Conservation (phyloP, 768 basidiomycete species). For the Saitozyma podzolica region DNA sequence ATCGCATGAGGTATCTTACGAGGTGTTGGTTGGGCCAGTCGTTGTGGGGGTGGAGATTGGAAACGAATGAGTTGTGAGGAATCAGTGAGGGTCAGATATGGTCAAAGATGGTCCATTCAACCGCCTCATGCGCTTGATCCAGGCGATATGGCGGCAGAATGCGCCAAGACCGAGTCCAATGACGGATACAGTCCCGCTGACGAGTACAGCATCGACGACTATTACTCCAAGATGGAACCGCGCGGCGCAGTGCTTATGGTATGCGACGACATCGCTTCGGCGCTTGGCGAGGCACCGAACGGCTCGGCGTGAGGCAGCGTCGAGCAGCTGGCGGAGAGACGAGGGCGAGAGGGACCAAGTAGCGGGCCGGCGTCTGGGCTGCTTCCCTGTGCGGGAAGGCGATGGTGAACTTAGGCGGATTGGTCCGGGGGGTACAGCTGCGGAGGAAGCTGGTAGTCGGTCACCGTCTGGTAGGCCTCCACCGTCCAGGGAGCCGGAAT, state of each 20-base stretch:
- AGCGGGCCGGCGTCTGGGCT: neutral
- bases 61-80: neutral
- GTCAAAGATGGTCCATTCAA: too few species aligned
- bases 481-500: too few species aligned
- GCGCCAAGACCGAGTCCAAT: too few species aligned
- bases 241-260: conserved; percentile 41
- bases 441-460: too few species aligned
- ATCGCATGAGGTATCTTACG: neutral
- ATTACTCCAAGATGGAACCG: conserved; percentile 46
- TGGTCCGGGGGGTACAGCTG: too few species aligned
- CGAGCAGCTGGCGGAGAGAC: too few species aligned
- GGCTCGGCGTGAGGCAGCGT: conserved; percentile 16
- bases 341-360: neutral
- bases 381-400: neutral
- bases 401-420: too few species aligned
- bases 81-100: too few species aligned
- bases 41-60: neutral
- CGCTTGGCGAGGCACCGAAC: conserved; percentile 32
- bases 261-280: conserved; percentile 36
- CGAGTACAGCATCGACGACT: conserved; percentile 32
- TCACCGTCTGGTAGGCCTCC: too few species aligned
- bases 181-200: too few species aligned
- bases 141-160: too few species aligned
- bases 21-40: neutral
- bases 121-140: too few species aligned